Conservation (phyloP, 139 green algal species). For the Volvox reticuliferus region DNA sequence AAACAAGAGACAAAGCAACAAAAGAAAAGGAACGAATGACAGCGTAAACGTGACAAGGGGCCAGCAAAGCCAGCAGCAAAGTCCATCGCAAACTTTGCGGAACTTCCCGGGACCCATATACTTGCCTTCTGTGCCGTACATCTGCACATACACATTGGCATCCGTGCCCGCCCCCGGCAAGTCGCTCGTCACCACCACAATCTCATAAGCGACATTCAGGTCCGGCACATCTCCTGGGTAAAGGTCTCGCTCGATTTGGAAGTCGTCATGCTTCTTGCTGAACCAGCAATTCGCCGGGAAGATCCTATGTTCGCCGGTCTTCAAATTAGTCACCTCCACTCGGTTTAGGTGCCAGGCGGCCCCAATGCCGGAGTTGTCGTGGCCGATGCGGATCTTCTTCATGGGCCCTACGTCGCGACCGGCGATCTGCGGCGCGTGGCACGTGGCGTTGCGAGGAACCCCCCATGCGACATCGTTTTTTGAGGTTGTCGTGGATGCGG, state of each 20-base stretch:
- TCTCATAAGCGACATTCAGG: slow-evolving; percentile 48
- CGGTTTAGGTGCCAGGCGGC: slow-evolving; percentile 67
- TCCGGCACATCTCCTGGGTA: slow-evolving; percentile 42
- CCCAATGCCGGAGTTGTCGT: slow-evolving; percentile 58
- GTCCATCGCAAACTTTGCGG: too few species aligned
- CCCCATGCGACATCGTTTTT: too few species aligned
- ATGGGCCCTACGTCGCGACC: slow-evolving; percentile 49
- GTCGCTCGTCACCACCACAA: slow-evolving; percentile 64
- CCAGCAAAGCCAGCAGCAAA: too few species aligned
- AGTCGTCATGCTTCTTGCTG: slow-evolving; percentile 53
- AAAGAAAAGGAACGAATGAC: too few species aligned
- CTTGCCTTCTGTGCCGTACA: slow-evolving; percentile 56
- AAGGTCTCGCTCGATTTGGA: slow-evolving; percentile 64
- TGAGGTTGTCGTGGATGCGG: too few species aligned
- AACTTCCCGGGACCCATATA: neutral
- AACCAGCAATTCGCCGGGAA: slow-evolving; percentile 62
- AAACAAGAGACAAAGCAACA: too few species aligned
- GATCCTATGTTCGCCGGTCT: slow-evolving; percentile 43
- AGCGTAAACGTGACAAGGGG: too few species aligned
- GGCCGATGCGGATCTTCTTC: slow-evolving; percentile 60
- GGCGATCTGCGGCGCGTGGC: slow-evolving; percentile 26
- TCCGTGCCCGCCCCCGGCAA: slow-evolving; percentile 74
- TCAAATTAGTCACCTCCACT: slow-evolving; percentile 65
- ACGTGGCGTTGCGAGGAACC: neutral
- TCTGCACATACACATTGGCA: slow-evolving; percentile 63